phyloP scores from a whole-genome alignment of 108 stramenopile species.

The Cyclostephanos tholiformis region DNA sequence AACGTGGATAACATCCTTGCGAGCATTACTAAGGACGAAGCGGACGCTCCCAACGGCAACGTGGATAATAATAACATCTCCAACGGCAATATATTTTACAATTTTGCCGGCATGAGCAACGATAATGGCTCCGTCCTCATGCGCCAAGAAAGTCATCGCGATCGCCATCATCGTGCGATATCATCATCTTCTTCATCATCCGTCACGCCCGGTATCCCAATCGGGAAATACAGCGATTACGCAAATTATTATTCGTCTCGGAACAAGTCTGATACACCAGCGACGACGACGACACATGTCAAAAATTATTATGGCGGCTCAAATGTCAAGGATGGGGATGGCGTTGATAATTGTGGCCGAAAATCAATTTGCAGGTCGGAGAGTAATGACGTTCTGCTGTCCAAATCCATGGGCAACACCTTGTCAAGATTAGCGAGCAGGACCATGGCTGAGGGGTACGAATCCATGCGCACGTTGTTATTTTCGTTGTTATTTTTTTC shows the following conservation, averaged over 20 bases:
- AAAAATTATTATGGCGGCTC: neutral
- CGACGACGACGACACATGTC: neutral
- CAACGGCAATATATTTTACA: slow-evolving; percentile 19
- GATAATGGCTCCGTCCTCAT: neutral
- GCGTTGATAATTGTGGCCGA: neutral
- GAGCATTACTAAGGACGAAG: neutral
- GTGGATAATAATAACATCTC: neutral
- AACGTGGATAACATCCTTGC: slow-evolving; percentile 26
- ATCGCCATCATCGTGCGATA: neutral
- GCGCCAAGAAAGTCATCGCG: neutral
- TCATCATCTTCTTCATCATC: neutral
- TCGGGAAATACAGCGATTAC: slow-evolving; percentile 16
- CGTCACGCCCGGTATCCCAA: neutral
- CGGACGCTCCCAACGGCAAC: neutral
- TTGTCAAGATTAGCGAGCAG: slow-evolving; percentile 7
- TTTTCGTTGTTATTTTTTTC: neutral
- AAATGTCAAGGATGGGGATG: neutral
- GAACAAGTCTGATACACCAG: neutral
- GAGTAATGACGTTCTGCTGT: slow-evolving; percentile 2
- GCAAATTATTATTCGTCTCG: slow-evolving; percentile 3
- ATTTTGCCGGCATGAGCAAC: slow-evolving; percentile 15
- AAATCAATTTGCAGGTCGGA: slow-evolving; percentile 2
- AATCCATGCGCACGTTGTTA: neutral
- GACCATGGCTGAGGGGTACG: slow-evolving; percentile 9
- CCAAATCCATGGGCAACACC: slow-evolving; percentile 23